Evolutionary conservation across 1,284 basidiomycete species (phyloP).

Genomic region (Cryptococcus floricola): DNA sequence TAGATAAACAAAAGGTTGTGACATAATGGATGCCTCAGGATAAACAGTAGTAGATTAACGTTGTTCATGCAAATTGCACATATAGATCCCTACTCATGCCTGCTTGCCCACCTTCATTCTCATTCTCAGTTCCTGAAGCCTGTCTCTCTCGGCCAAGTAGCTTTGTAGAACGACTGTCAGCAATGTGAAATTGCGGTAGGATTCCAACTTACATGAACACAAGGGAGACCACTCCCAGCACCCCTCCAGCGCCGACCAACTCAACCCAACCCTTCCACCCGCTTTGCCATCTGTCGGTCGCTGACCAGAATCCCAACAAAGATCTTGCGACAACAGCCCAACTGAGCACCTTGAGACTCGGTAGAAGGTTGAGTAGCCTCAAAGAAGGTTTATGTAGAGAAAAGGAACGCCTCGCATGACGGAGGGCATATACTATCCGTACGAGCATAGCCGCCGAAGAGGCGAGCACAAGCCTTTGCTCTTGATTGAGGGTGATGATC

Average conservation of each 20-base stretch:
- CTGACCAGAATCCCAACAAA: conserved; percentile 10
- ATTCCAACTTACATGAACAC: conserved; percentile 24
- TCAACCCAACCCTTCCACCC: conserved; percentile 20
- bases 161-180: no score
- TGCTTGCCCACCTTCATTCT: no score
- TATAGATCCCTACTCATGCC: no score
- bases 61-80: no score
- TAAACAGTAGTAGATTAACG: no score
- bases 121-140: no score
- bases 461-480: conserved; percentile 71
- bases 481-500: conserved; percentile 12
- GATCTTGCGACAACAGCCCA: background rate
- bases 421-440: conserved; percentile 33
- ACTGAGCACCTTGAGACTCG: conserved; percentile 1
- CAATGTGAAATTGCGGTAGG: no score
- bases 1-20: background rate
- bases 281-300: conserved; percentile 15
- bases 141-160: no score
- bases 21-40: background rate
- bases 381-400: conserved; percentile 1
- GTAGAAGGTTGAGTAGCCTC: conserved; percentile 10
- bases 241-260: conserved; percentile 25
- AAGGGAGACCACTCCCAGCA: conserved; percentile 29
- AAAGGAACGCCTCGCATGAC: conserved; percentile 22
- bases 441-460: conserved; percentile 41